phyloP scores from a whole-genome alignment of 2,329 filamentous ascomycete genomes.

The Xylariaceae sp. region DNA sequence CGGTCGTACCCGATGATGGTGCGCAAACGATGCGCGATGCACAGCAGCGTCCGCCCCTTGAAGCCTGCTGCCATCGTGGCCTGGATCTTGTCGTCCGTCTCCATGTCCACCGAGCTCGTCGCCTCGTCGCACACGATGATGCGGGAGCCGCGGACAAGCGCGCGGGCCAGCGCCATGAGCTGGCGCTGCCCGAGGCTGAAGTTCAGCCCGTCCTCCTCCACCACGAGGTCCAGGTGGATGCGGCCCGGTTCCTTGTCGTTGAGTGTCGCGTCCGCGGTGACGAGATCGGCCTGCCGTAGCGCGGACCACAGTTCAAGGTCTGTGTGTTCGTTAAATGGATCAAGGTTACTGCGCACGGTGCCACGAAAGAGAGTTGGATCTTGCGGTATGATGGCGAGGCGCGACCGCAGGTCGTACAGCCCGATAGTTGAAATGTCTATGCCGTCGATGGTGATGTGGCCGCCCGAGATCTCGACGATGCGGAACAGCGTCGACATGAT shows the following conservation, averaged over 20 bases:
- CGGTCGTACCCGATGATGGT: conserved; percentile 95
- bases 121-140: conserved; percentile 99
- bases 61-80: conserved; percentile 85
- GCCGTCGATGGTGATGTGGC: conserved; percentile 69
- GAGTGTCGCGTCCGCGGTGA: conserved; percentile 58
- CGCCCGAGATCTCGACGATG: conserved; percentile 69
- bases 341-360: conserved; percentile 79
- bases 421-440: conserved; percentile 76
- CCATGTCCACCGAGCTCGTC: conserved; percentile 91
- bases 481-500: conserved; percentile 87
- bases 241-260: conserved; percentile 52
- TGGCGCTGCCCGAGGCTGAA: conserved; percentile 95
- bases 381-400: conserved; percentile 83
- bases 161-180: conserved; percentile 91
- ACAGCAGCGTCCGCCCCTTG: conserved; percentile 84
- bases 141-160: conserved; percentile 82
- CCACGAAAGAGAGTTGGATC: conserved; percentile 84
- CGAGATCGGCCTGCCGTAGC: conserved; percentile 77
- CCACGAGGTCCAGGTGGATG: conserved; percentile 81
- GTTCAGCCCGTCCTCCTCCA: conserved; percentile 95
- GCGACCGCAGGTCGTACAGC: conserved; percentile 75
- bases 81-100: conserved; percentile 96
- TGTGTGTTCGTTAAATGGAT: conserved; percentile 79
- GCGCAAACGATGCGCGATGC: conserved; percentile 89
- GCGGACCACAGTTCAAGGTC: conserved; percentile 82